These are phyloP conservation scores for Cinchona pubescens DNA, from an alignment of 257 asterid genomes.

Conservation along the genomic window DNA sequence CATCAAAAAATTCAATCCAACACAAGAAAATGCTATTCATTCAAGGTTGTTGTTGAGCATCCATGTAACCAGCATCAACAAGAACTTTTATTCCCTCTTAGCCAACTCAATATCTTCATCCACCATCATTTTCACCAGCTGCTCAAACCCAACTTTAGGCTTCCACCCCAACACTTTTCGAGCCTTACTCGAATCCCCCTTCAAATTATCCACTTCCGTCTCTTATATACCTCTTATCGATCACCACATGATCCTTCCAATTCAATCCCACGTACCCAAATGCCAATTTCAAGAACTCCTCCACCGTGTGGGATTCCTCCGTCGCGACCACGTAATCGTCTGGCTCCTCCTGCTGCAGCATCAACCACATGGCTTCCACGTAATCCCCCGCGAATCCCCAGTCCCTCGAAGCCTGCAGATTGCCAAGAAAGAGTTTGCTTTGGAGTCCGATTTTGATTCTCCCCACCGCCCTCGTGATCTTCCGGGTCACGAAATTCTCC, in stretches of 20 bases:
- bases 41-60: slow-evolving; percentile 97
- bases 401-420: slow-evolving; percentile 81
- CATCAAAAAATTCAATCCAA: too few relatives aligned
- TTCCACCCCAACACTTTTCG: slow-evolving; percentile 80
- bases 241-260: slow-evolving; percentile 90
- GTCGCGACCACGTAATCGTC: slow-evolving; percentile 98
- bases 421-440: slow-evolving; percentile 84
- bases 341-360: slow-evolving; percentile 94
- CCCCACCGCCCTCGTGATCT: slow-evolving; percentile 93
- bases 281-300: slow-evolving; percentile 72
- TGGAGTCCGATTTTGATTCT: slow-evolving; percentile 88
- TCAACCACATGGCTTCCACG: slow-evolving; percentile 99
- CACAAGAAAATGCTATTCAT: background rate
- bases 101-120: slow-evolving; percentile 95
- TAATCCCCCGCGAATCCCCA: slow-evolving; percentile 99
- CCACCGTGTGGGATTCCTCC: slow-evolving; percentile 91
- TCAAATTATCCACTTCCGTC: slow-evolving; percentile 91
- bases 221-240: slow-evolving; percentile 81
- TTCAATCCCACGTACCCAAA: slow-evolving; percentile 78
- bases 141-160: slow-evolving; percentile 80
- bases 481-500: slow-evolving; percentile 93
- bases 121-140: slow-evolving; percentile 97
- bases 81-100: slow-evolving; percentile 92
- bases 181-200: slow-evolving; percentile 84
- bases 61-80: slow-evolving; percentile 92